phyloP scores from a whole-genome alignment of 192 early-diverging fungal species.

The Cladochytrium replicatum region DNA sequence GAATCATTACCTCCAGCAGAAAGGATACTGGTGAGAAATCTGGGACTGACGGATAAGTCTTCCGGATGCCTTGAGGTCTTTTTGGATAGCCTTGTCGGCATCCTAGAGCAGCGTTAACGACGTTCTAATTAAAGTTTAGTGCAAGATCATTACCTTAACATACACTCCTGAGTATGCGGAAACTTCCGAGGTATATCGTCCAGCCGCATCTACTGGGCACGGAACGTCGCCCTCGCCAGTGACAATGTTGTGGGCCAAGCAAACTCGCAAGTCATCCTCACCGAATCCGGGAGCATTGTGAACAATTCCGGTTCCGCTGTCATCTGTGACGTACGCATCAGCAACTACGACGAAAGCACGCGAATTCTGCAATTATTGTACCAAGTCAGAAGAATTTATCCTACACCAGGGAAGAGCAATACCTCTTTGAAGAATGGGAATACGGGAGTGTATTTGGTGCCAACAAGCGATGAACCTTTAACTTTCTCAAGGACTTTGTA shows the following conservation, averaged over 20 bases:
- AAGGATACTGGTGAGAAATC: conserved; percentile 86
- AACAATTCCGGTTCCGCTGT: conserved; percentile 94
- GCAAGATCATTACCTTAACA: conserved; percentile 53
- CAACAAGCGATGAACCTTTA: conserved; percentile 69
- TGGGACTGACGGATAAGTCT: conserved; percentile 88
- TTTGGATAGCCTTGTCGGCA: conserved; percentile 93
- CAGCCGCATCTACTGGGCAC: conserved; percentile 82
- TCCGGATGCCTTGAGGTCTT: conserved; percentile 70
- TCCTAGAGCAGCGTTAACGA: conserved; percentile 32
- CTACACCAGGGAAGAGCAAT: conserved; percentile 30
- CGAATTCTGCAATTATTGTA: no score
- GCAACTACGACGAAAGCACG: conserved; percentile 75
- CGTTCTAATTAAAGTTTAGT: background rate
- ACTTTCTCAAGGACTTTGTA: conserved; percentile 70
- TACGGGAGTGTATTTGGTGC: conserved; percentile 81
- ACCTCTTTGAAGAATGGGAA: no score
- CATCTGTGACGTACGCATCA: conserved; percentile 88
- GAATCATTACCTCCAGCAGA: conserved; percentile 76
- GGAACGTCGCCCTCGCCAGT: conserved; percentile 74
- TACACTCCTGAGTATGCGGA: conserved; percentile 71
- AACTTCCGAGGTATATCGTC: conserved; percentile 67
- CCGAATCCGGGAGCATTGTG: conserved; percentile 97
- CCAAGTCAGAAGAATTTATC: no score
- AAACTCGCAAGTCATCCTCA: conserved; percentile 98
- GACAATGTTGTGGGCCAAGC: conserved; percentile 68